Base-by-base conservation (phyloP, 352 stramenopile species). In the Globisporangium takayamanum region DNA sequence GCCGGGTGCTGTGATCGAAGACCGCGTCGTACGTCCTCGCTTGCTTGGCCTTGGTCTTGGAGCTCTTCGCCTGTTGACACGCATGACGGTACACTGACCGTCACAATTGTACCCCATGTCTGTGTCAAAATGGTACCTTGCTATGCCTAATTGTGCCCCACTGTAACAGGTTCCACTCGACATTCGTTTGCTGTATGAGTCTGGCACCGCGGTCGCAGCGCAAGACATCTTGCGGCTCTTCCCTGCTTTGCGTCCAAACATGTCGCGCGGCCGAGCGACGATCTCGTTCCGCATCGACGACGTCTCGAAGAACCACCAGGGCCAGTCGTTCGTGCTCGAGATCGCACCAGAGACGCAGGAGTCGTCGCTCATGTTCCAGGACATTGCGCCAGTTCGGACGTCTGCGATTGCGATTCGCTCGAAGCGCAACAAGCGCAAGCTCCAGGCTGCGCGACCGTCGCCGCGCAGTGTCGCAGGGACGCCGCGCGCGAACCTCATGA, bases 261-360 rank as follows among this genome's bases (percentile, higher is more conserved):
- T 97, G 76, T 80, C 77, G 42, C 77, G 83, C 45, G 92, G 89
- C 20, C 81, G 79, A 22, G 81, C 81, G 10, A 81, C 70, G n/a
- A 74, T 98, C 42, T 88, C 85, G n/a, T 95, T 98, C 64, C 88
- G 95, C 30, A 97, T 98, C 52, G 91, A 98, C 64, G 95, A 98
- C 66, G 93, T 99, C 47, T 97, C 87, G 20, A 98, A 98, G 76
- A 99, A 98, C 78, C 95, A 98, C 72, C 96, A 99, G 57, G 92
- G 89, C 46, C 92, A 98, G 77, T 88, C 82, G 28, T 98, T 99
- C 63, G 63, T 89, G 33, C 72, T 98, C 26, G 72, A 97, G 63
- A 81, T 99, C 42, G 81, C 79, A 20, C 84, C 94, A 0, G 89
- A 97, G 57, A 87, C 87, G 26, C 72, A 91, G 51, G 81, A 96